Conservation (phyloP, 1,284 basidiomycete species). For the Lentinula novae-zelandiae region DNA sequence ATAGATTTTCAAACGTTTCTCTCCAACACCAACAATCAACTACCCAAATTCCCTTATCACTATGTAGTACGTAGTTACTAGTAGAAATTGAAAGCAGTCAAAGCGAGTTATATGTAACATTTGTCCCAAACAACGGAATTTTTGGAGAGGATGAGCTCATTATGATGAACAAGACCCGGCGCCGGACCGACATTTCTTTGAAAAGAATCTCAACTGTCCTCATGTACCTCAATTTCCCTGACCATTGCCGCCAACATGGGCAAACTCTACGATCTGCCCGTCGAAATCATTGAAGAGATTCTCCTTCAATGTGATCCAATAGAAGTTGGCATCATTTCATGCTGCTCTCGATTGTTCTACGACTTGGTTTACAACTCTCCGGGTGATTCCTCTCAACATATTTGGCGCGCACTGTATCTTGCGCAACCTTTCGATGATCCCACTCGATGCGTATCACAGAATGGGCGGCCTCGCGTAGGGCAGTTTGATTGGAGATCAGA, state of each 20-base stretch:
- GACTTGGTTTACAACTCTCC: conserved; percentile 40
- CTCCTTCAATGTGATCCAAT: conserved; percentile 51
- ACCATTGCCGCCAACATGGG: background rate
- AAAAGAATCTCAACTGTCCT: too few relatives aligned
- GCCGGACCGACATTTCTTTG: too few relatives aligned
- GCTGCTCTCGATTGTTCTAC: conserved; percentile 43
- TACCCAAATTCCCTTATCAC: too few relatives aligned
- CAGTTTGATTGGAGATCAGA: conserved; percentile 49
- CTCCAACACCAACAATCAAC: too few relatives aligned
- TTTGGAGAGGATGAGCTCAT: too few relatives aligned
- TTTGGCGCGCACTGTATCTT: conserved; percentile 66
- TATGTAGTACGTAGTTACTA: too few relatives aligned
- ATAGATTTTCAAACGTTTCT: too few relatives aligned
- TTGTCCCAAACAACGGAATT: too few relatives aligned
- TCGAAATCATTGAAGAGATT: conserved; percentile 54
- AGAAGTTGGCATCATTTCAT: conserved; percentile 46
- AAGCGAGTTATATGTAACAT: too few relatives aligned
- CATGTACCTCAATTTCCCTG: background rate
- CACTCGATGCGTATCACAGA: conserved; percentile 37
- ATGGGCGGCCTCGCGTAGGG: conserved; percentile 31
- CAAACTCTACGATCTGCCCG: conserved; percentile 34
- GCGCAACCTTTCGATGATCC: conserved; percentile 57
- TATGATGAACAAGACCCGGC: too few relatives aligned
- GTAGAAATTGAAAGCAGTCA: too few relatives aligned
- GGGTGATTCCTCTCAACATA: conserved; percentile 30